A percentile compares a stretch with the other conserved stretches of the same genome.
These are phyloP conservation scores for Teratosphaeria gauchensis DNA, from an alignment of 2,329 filamentous ascomycete genomes.

Conservation along the genomic window DNA sequence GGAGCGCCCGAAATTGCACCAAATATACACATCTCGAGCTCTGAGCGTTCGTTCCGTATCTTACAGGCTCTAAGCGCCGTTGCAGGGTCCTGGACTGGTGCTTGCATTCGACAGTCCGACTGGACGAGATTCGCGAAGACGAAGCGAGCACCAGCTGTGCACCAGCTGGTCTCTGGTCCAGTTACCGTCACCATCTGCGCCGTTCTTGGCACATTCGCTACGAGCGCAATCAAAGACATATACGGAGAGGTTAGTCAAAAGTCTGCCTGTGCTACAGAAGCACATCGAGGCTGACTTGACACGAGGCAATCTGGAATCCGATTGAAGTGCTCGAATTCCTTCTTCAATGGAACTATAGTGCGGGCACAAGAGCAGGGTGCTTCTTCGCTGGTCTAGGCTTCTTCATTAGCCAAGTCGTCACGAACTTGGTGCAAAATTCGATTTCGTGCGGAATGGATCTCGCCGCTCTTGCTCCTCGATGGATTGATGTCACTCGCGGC, in stretches of 20 bases:
- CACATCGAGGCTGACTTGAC: neutral
- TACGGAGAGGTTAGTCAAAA: neutral
- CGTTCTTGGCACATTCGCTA: neutral
- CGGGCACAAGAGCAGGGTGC: constrained; percentile 15
- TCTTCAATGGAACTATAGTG: constrained; percentile 4
- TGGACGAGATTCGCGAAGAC: constrained; percentile 9
- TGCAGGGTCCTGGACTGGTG: constrained; percentile 2
- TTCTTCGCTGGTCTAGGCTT: constrained; percentile 23
- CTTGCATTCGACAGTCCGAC: constrained; percentile 5
- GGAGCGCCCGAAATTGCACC: neutral
- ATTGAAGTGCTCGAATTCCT: neutral
- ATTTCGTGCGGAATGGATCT: constrained; percentile 22
- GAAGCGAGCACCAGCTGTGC: constrained; percentile 1
- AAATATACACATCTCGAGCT: neutral
- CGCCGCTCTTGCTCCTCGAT: constrained; percentile 17
- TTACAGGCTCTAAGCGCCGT: neutral
- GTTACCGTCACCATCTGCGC: constrained; percentile 2
- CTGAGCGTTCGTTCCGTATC: neutral
- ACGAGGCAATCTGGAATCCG: neutral
- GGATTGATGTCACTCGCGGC: constrained; percentile 1
- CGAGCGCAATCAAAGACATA: neutral
- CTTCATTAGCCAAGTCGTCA: constrained; percentile 13
- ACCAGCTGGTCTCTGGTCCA: constrained; percentile 17
- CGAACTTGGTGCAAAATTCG: constrained; percentile 19
- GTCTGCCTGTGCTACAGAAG: neutral